Evolutionary conservation across 1,139 yeast species (phyloP).

Genomic region (Citeromyces hawaiiensis): DNA sequence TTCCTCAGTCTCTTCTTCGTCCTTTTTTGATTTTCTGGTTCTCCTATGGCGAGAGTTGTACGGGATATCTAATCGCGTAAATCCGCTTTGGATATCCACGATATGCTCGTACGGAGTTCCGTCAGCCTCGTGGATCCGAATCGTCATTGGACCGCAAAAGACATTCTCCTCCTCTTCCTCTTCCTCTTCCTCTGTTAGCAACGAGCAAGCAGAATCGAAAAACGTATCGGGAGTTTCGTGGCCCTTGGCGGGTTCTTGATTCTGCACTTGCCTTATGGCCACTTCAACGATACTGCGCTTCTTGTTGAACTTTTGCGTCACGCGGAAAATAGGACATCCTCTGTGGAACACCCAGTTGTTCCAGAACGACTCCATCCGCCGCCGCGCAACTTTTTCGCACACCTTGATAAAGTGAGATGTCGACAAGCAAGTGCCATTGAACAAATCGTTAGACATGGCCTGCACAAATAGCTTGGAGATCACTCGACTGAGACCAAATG

Average conservation of each 20-base stretch:
- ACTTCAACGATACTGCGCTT: constrained; percentile 90
- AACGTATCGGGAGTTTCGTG: constrained; percentile 14
- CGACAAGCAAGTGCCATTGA: constrained; percentile 62
- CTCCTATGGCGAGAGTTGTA: constrained; percentile 83
- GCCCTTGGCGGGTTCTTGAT: constrained; percentile 27
- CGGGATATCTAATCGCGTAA: constrained; percentile 83
- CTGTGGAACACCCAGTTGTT: constrained; percentile 88
- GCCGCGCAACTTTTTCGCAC: constrained; percentile 89
- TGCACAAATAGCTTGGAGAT: constrained; percentile 85
- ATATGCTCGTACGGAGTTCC: constrained; percentile 99
- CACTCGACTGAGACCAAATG: constrained; percentile 84
- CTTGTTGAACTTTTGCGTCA: constrained; percentile 85
- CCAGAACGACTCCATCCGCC: constrained; percentile 70
- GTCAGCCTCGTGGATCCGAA: constrained; percentile 94
- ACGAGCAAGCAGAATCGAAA: constrained; percentile 29
- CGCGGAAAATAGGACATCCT: constrained; percentile 81
- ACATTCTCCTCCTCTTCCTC: constrained; percentile 27
- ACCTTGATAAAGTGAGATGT: constrained; percentile 81
- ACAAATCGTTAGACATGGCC: constrained; percentile 89
- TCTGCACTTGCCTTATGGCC: constrained; percentile 85
- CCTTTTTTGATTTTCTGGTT: constrained; percentile 49
- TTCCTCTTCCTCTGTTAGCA: constrained; percentile 8
- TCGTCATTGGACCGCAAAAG: constrained; percentile 91
- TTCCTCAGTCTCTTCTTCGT: constrained; percentile 18
- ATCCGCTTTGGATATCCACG: constrained; percentile 76